Conservation (phyloP, 2,329 filamentous ascomycete genomes). For the Verticillium nubilum region DNA sequence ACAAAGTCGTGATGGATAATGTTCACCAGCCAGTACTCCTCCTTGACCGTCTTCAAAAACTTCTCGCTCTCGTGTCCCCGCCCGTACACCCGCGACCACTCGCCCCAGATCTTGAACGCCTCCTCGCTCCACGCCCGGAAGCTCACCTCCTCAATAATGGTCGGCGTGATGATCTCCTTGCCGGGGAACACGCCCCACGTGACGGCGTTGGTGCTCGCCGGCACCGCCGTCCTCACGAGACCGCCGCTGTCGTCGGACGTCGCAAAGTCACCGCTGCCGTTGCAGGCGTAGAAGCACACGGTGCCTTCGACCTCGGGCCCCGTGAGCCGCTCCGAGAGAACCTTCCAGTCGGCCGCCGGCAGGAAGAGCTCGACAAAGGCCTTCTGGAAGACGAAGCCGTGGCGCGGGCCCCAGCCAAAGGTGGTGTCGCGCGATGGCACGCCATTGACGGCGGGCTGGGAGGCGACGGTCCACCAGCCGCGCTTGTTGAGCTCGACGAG, state of each 20-base stretch:
- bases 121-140: constrained; percentile 94
- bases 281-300: constrained; percentile 84
- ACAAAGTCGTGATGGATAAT: constrained; percentile 78
- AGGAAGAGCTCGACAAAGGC: constrained; percentile 97
- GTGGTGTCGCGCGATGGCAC: constrained; percentile 67
- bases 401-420: constrained; percentile 89
- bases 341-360: constrained; percentile 64
- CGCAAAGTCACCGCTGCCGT: constrained; percentile 70
- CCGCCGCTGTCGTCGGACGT: constrained; percentile 54
- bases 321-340: constrained; percentile 48
- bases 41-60: constrained; percentile 61
- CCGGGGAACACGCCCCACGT: constrained; percentile 95
- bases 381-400: constrained; percentile 97
- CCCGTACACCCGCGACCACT: constrained; percentile 90
- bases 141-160: constrained; percentile 92
- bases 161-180: constrained; percentile 94
- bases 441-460: constrained; percentile 90
- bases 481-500: constrained; percentile 70
- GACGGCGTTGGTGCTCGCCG: constrained; percentile 76
- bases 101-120: constrained; percentile 90
- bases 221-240: constrained; percentile 22
- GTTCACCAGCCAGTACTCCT: constrained; percentile 85
- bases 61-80: constrained; percentile 64
- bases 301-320: constrained; percentile 49
- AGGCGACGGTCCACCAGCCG: constrained; percentile 96